These are phyloP conservation scores for Rhizophora mangle DNA, from an alignment of 345 rosid species.

Conservation along the genomic window DNA sequence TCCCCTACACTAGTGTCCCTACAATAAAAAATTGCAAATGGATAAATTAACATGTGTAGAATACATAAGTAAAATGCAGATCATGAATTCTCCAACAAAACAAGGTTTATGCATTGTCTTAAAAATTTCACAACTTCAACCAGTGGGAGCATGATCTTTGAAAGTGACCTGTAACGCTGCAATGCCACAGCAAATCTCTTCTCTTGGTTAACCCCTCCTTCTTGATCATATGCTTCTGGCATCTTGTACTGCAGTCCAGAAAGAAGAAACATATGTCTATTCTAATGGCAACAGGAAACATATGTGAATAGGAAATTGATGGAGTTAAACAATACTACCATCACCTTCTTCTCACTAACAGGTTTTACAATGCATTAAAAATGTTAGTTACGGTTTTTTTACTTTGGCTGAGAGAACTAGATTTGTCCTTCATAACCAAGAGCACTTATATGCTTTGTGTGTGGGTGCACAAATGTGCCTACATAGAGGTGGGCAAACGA, in stretches of 20 bases:
- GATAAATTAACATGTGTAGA: conserved; percentile 8
- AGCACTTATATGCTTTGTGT: too few species aligned
- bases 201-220: conserved; percentile 79
- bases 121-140: conserved; percentile 1
- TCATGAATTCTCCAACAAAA: conserved; percentile 14
- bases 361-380: too few species aligned
- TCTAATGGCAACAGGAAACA: conserved; percentile 5
- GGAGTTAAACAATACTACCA: background rate
- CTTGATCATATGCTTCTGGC: conserved; percentile 96
- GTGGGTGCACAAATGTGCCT: too few species aligned
- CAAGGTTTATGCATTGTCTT: background rate
- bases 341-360: too few species aligned
- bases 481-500: too few species aligned
- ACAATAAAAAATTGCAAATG: conserved; percentile 12
- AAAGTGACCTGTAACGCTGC: conserved; percentile 76
- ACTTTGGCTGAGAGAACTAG: too few species aligned
- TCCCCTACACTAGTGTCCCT: conserved; percentile 69
- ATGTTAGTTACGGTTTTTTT: too few species aligned
- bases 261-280: conserved; percentile 5
- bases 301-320: background rate
- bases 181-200: conserved; percentile 90
- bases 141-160: background rate
- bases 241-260: conserved; percentile 65
- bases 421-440: too few species aligned
- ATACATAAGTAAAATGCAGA: background rate